Evolutionary conservation across 768 basidiomycete genomes (phyloP).

Genomic region (Coprinellus aureogranulatus): DNA sequence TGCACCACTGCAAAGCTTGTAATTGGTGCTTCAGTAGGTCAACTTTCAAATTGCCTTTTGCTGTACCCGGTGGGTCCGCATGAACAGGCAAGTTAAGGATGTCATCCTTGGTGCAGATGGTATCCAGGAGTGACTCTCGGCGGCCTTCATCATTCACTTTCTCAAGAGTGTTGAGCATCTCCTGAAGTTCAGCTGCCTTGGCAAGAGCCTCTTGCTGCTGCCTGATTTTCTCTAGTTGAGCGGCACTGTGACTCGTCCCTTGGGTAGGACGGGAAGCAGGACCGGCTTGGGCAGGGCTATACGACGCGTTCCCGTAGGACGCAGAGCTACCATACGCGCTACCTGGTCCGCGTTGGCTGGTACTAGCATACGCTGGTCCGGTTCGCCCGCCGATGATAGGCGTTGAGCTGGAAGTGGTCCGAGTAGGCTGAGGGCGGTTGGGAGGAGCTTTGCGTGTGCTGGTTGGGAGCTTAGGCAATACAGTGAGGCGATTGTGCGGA

Average conservation of each 20-base stretch:
- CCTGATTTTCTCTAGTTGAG: constrained; percentile 39
- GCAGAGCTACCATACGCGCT: neutral
- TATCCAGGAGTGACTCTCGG: constrained; percentile 68
- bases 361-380: neutral
- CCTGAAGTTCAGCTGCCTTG: constrained; percentile 65
- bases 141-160: constrained; percentile 77
- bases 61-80: constrained; percentile 67
- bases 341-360: neutral
- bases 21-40: constrained; percentile 85
- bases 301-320: neutral
- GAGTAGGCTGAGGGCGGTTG: neutral
- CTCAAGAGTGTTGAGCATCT: constrained; percentile 65
- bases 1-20: constrained; percentile 85
- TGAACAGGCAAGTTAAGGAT: constrained; percentile 69
- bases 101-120: constrained; percentile 66
- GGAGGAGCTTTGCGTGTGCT: neutral
- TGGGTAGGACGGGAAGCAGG: constrained; percentile 8
- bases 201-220: constrained; percentile 51
- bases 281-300: neutral
- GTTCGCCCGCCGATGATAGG: neutral
- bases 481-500: neutral
- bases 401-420: neutral
- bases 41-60: constrained; percentile 63
- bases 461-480: neutral
- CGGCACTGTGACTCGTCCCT: constrained; percentile 28